phyloP scores from a whole-genome alignment of 805 yeast genomes.

The Jamesozyma gamospora region DNA sequence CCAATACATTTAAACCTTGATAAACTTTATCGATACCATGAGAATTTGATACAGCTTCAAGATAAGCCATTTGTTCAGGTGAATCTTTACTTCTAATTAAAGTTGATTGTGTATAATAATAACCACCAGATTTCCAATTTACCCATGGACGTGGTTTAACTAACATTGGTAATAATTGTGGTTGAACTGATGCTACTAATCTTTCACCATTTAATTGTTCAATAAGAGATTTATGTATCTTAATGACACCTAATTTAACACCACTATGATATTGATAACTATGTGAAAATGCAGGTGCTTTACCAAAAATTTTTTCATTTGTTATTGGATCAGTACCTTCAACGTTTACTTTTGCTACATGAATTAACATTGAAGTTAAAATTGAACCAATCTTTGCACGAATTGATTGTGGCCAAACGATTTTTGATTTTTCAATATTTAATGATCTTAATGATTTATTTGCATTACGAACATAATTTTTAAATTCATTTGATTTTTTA shows the following conservation, averaged over 20 bases:
- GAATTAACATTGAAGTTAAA: slow-evolving; percentile 61
- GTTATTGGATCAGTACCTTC: slow-evolving; percentile 75
- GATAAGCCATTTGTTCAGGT: slow-evolving; percentile 82
- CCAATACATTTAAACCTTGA: slow-evolving; percentile 76
- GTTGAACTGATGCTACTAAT: slow-evolving; percentile 57
- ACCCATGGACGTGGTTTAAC: slow-evolving; percentile 87
- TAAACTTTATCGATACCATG: slow-evolving; percentile 57
- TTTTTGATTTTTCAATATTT: slow-evolving; percentile 30
- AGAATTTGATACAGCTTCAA: slow-evolving; percentile 71
- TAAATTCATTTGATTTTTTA: slow-evolving; percentile 36
- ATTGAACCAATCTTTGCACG: slow-evolving; percentile 75
- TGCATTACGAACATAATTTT: slow-evolving; percentile 32
- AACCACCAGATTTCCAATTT: slow-evolving; percentile 76
- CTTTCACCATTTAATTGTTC: slow-evolving; percentile 58
- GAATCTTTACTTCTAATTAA: slow-evolving; percentile 74
- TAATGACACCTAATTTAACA: slow-evolving; percentile 69
- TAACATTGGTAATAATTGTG: slow-evolving; percentile 88
- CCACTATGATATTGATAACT: slow-evolving; percentile 76
- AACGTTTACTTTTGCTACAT: slow-evolving; percentile 75
- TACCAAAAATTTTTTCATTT: slow-evolving; percentile 52
- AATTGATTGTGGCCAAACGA: slow-evolving; percentile 46
- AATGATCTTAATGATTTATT: slow-evolving; percentile 31
- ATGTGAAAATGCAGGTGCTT: slow-evolving; percentile 86
- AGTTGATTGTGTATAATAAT: slow-evolving; percentile 49
- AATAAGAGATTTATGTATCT: slow-evolving; percentile 60